A percentile compares a stretch with the other conserved stretches of the same genome.
Evolutionary conservation across 441 rosid genomes (phyloP).

Genomic region (Melastoma candidum): DNA sequence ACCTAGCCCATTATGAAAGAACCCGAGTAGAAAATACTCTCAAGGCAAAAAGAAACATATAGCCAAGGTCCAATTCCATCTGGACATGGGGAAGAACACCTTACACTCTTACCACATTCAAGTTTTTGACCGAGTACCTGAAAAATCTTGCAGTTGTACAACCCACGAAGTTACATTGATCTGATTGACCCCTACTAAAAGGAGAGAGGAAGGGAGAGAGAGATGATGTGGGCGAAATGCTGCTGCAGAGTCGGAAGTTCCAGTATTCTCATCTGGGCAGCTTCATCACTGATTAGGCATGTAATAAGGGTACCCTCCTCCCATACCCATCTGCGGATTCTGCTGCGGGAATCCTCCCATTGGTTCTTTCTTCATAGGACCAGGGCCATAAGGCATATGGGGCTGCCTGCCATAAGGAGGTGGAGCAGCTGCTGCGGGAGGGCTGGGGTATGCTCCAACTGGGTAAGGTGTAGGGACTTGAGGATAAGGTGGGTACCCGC

Average conservation of each 20-base stretch:
- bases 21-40: too few species aligned
- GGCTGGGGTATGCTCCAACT: constrained; percentile 27
- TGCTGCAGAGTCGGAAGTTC: not conserved
- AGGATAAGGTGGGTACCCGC: constrained; percentile 32
- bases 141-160: too few species aligned
- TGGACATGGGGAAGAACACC: too few species aligned
- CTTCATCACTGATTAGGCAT: constrained; percentile 24
- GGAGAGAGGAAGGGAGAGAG: not conserved
- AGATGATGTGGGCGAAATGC: not conserved
- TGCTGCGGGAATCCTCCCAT: constrained; percentile 17
- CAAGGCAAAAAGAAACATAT: too few species aligned
- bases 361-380: constrained; percentile 28
- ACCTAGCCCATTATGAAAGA: too few species aligned
- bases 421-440: constrained; percentile 22
- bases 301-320: constrained; percentile 39
- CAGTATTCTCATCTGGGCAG: too few species aligned
- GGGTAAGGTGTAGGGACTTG: constrained; percentile 29
- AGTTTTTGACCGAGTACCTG: too few species aligned
- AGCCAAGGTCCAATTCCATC: too few species aligned
- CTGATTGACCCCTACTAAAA: too few species aligned
- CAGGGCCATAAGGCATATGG: constrained; percentile 24
- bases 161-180: too few species aligned
- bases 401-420: constrained; percentile 27
- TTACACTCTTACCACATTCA: too few species aligned
- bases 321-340: constrained; percentile 31